phyloP scores from a whole-genome alignment of 1,284 basidiomycete genomes.

The Grifola frondosa region DNA sequence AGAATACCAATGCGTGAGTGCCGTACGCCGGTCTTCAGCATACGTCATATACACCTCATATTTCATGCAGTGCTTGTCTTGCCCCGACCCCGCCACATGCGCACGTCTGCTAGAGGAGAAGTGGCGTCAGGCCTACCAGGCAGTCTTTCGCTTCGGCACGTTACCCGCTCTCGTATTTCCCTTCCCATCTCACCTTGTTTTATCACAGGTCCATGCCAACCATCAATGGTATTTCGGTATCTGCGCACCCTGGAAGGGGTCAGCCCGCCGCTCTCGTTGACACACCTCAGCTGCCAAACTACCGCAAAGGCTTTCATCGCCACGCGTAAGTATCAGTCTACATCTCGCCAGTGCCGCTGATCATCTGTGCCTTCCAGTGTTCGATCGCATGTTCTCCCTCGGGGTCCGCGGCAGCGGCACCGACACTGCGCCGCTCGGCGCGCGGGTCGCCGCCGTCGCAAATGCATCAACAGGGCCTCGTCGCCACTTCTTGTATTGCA shows the following conservation, averaged over 20 bases:
- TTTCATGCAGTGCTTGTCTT: constrained; percentile 66
- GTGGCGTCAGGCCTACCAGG: constrained; percentile 85
- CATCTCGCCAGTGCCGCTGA: not conserved
- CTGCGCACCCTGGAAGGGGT: constrained; percentile 80
- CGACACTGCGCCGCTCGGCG: constrained; percentile 58
- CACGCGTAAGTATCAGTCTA: constrained; percentile 54
- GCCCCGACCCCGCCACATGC: constrained; percentile 78
- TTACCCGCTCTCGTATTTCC: constrained; percentile 15
- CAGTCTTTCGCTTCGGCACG: constrained; percentile 81
- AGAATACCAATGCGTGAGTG: constrained; percentile 84
- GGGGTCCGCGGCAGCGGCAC: constrained; percentile 72
- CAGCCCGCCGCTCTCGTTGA: constrained; percentile 76
- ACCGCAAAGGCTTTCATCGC: constrained; percentile 85
- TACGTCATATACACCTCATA: constrained; percentile 1
- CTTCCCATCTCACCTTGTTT: not conserved
- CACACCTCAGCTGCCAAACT: constrained; percentile 83
- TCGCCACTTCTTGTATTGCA: constrained; percentile 79
- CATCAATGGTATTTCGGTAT: constrained; percentile 88
- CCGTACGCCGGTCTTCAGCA: constrained; percentile 23
- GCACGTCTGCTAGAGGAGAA: constrained; percentile 91
- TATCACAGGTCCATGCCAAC: constrained; percentile 70
- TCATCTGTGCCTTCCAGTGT: constrained; percentile 50
- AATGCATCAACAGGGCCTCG: constrained; percentile 66
- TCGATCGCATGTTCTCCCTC: constrained; percentile 89
- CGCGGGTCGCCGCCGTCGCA: constrained; percentile 60